These are phyloP conservation scores for Aspergillus sclerotioniger DNA, from an alignment of 495 filamentous ascomycete genomes.

Conservation along the genomic window DNA sequence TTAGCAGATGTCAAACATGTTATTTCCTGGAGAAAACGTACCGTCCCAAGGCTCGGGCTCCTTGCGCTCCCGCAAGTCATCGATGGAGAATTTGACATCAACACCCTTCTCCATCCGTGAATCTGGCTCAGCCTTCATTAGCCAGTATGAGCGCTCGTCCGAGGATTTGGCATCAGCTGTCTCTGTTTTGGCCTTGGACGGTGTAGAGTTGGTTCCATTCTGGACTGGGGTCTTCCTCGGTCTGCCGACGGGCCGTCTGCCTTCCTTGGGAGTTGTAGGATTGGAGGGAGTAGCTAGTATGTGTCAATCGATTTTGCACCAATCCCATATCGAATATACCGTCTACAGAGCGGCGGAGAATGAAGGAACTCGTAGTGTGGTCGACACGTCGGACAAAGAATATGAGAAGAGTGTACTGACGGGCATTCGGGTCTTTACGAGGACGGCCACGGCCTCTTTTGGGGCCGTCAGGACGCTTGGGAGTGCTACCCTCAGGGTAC, in stretches of 20 bases:
- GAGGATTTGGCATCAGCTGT: slow-evolving; percentile 12
- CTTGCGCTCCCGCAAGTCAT: slow-evolving; percentile 69
- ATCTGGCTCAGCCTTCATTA: slow-evolving; percentile 94
- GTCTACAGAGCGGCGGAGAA: background rate
- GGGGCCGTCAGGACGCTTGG: slow-evolving; percentile 27
- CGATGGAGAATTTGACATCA: slow-evolving; percentile 92
- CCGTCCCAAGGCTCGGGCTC: slow-evolving; percentile 90
- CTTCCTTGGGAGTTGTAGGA: slow-evolving; percentile 23
- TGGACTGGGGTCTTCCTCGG: slow-evolving; percentile 15
- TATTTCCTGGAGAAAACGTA: slow-evolving; percentile 20
- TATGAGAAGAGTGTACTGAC: background rate
- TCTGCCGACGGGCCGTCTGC: slow-evolving; percentile 19
- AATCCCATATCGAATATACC: background rate
- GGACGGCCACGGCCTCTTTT: slow-evolving; percentile 44
- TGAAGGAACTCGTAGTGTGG: background rate
- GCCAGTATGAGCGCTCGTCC: slow-evolving; percentile 63
- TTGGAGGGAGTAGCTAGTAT: slow-evolving; percentile 17
- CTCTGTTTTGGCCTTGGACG: slow-evolving; percentile 15
- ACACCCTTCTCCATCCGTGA: slow-evolving; percentile 79
- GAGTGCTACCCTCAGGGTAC: slow-evolving; percentile 24
- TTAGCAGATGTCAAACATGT: slow-evolving; percentile 21
- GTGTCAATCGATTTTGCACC: background rate
- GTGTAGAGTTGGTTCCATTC: slow-evolving; percentile 11
- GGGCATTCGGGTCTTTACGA: slow-evolving; percentile 26
- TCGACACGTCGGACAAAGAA: background rate